Evolutionary conservation across 352 stramenopile species (phyloP).

Genomic region (Phytophthora pini): DNA sequence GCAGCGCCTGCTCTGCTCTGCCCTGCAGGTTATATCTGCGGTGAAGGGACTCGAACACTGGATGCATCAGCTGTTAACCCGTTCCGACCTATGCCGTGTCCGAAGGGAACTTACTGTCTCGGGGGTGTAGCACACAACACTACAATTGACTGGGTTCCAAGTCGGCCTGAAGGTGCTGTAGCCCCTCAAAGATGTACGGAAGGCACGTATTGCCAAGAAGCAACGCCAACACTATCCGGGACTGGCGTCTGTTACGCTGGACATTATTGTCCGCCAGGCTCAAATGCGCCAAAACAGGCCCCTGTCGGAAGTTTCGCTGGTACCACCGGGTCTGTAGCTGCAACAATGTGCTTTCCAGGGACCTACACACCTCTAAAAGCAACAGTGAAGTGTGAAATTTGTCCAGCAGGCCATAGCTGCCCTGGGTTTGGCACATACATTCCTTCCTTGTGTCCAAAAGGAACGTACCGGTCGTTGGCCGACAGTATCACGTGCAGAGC

Average conservation of each 20-base stretch:
- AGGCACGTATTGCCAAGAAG: slow-evolving; percentile 93
- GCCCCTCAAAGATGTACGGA: slow-evolving; percentile 95
- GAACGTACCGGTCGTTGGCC: slow-evolving; percentile 94
- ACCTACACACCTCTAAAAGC: slow-evolving; percentile 95
- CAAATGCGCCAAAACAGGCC: slow-evolving; percentile 86
- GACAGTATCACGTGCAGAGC: slow-evolving; percentile 95
- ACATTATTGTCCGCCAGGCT: slow-evolving; percentile 96
- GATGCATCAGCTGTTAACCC: slow-evolving; percentile 85
- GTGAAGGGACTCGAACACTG: slow-evolving; percentile 90
- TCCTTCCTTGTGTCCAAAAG: slow-evolving; percentile 93
- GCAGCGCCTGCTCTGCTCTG: slow-evolving; percentile 92
- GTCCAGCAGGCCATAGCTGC: slow-evolving; percentile 94
- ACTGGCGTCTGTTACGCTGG: slow-evolving; percentile 92
- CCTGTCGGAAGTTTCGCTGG: slow-evolving; percentile 93
- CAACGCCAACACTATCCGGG: slow-evolving; percentile 80
- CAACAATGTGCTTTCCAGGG: slow-evolving; percentile 96
- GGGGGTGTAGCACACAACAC: slow-evolving; percentile 93
- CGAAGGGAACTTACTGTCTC: slow-evolving; percentile 94
- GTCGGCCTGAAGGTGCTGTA: slow-evolving; percentile 72
- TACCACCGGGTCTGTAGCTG: slow-evolving; percentile 88
- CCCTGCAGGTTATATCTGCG: slow-evolving; percentile 95
- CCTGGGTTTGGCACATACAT: slow-evolving; percentile 96
- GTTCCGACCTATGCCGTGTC: slow-evolving; percentile 89
- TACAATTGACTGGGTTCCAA: slow-evolving; percentile 93
- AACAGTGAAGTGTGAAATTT: slow-evolving; percentile 91